These are phyloP conservation scores for Cordyceps cateniannulata DNA, from an alignment of 2,329 filamentous ascomycete species.

Conservation along the genomic window DNA sequence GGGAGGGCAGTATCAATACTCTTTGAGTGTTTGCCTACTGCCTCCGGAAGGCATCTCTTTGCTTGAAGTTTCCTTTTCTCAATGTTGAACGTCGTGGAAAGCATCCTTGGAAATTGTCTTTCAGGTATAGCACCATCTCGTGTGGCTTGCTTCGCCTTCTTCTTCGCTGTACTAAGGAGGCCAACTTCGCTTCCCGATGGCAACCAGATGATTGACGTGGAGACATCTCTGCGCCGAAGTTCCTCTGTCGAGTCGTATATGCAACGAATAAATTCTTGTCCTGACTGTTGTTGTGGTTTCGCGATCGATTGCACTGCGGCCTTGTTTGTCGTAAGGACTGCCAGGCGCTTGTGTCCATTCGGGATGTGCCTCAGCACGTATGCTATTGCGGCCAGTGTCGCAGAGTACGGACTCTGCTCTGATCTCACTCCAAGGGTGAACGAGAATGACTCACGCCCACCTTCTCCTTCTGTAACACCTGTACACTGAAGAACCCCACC, in stretches of 20 bases:
- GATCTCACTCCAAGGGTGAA: not conserved
- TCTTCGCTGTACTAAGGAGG: constrained; percentile 13
- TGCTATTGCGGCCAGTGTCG: not conserved
- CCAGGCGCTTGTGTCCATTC: constrained; percentile 8
- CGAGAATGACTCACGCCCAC: not conserved
- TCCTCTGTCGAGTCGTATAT: constrained; percentile 15
- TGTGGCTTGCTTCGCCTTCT: constrained; percentile 12
- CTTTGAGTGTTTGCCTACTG: too few species aligned
- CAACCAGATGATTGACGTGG: constrained; percentile 8
- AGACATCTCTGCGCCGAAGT: not conserved
- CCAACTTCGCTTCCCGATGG: constrained; percentile 30
- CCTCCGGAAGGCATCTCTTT: constrained; percentile 6
- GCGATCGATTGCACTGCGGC: constrained; percentile 13
- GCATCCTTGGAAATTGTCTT: constrained; percentile 12
- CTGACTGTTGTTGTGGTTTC: constrained; percentile 17
- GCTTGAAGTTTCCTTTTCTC: constrained; percentile 4
- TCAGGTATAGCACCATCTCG: constrained; percentile 9
- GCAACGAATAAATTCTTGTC: constrained; percentile 16
- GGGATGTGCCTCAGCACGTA: constrained; percentile 9
- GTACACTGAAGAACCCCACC: too few species aligned
- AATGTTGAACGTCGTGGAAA: constrained; percentile 14
- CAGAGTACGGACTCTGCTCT: not conserved
- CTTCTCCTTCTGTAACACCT: not conserved
- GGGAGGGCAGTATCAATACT: too few species aligned
- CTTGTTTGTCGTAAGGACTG: constrained; percentile 16